Evolutionary conservation across 345 rosid species (phyloP), one percentile per base, ranked within the genome.

Genomic region (Populus pruinosa): DNA sequence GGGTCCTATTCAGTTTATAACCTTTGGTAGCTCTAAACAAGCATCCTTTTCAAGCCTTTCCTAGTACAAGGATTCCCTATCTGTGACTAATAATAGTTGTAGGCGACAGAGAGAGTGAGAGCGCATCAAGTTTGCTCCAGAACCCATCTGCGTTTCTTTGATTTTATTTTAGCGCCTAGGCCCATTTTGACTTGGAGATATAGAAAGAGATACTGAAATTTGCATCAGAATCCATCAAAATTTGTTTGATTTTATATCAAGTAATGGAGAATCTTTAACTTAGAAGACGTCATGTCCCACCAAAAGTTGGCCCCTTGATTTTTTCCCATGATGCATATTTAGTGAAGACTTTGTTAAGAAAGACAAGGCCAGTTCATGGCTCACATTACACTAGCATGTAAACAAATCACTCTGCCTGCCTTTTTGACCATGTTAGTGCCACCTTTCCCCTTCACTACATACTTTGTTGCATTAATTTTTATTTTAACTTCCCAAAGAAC

Each of bases 141-240:
- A 50, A 72, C 47, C 77, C 41, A 72, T 66, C 49, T 23, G 72
- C 44, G 75, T 67, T 80, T 56, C 41, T 16, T 71, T 23, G 35
- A 23, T 59, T 77, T 67, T 77, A 43, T 67, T 74, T 79, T 69
- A 73, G 47, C n/a, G 47, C n/a, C 67, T 39, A 47, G 14, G 47
- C 71, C 78, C 65, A 66, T 29, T 75, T 67, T 53, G 72, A 20
- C 39, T 38, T 21, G 16, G 13, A 29, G 69, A 35, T 27, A 74
- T 71, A 69, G 64, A 55, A 33, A 55, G 75, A 81, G 66, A 76
- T 71, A 82, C 79, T 79, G 83, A 80, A 79, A 72, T 76, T 67
- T 81, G 86, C 87, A 87, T 89, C 93, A 87, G 86, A 86, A 86
- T 87, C 92, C 89, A 92, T 89, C 79, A 74, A 79, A 38, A 59